Evolutionary conservation across 495 filamentous ascomycete species (phyloP).

Genomic region (Xylaria venustula): DNA sequence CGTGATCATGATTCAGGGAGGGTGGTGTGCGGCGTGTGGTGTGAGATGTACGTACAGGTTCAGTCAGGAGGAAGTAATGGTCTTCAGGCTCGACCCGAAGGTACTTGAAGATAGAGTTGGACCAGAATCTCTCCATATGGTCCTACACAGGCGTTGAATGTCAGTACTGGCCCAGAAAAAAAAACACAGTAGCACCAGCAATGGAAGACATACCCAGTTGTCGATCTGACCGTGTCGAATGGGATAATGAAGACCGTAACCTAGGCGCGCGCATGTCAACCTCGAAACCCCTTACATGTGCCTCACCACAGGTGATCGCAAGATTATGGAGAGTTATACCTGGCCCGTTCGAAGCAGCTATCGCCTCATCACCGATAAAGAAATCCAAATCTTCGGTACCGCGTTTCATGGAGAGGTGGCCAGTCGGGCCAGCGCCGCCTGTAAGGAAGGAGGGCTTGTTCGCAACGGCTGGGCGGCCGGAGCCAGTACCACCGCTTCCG

Average conservation of each 20-base stretch:
- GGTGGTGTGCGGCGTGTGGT: background rate
- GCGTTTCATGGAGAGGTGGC: conserved; percentile 85
- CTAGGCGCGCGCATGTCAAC: conserved; percentile 38
- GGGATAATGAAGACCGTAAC: conserved; percentile 95
- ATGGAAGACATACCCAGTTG: conserved; percentile 69
- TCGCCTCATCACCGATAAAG: conserved; percentile 97
- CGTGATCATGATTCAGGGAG: background rate
- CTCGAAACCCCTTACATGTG: conserved; percentile 17
- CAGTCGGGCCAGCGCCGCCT: conserved; percentile 77
- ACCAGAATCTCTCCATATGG: conserved; percentile 99
- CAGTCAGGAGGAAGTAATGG: conserved; percentile 95
- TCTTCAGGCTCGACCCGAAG: conserved; percentile 97
- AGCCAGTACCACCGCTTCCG: conserved; percentile 70
- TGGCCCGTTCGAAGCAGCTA: conserved; percentile 77
- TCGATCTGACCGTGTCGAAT: conserved; percentile 97
- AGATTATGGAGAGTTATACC: conserved; percentile 47
- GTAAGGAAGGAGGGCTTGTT: conserved; percentile 94
- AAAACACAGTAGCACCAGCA: background rate
- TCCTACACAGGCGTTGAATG: conserved; percentile 53
- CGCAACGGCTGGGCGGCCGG: conserved; percentile 82
- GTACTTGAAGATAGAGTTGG: conserved; percentile 99
- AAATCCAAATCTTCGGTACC: conserved; percentile 97
- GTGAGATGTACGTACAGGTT: conserved; percentile 66
- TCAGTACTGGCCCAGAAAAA: conserved; percentile 20
- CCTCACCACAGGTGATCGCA: background rate